Conservation (phyloP, 2,329 filamentous ascomycete species). For the Ophiocordyceps camponoti-floridani region DNA sequence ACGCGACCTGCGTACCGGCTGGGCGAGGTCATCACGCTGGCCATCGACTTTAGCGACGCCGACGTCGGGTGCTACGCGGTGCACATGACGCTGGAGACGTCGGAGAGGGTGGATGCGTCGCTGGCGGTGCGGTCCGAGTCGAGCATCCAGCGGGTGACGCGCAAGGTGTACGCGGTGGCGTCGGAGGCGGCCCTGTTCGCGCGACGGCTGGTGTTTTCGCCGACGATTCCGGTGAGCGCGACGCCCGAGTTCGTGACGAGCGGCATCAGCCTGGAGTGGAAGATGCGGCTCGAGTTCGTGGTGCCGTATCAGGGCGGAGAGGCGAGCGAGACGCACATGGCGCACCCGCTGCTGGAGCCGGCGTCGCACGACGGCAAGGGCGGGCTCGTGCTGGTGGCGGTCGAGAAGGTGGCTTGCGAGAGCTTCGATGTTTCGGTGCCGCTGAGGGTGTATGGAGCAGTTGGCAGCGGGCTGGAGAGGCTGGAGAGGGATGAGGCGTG, state of each 20-base stretch:
- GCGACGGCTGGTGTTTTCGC: slow-evolving; percentile 59
- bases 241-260: slow-evolving; percentile 88
- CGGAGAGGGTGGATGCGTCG: slow-evolving; percentile 62
- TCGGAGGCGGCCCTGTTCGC: slow-evolving; percentile 75
- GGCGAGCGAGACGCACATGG: slow-evolving; percentile 6
- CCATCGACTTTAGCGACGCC: slow-evolving; percentile 64
- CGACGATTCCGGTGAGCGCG: slow-evolving; percentile 64
- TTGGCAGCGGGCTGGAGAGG: slow-evolving; percentile 36
- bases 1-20: slow-evolving; percentile 77
- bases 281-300: slow-evolving; percentile 80
- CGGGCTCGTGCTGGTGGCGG: slow-evolving; percentile 52
- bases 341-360: slow-evolving; percentile 51
- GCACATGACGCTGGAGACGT: slow-evolving; percentile 68
- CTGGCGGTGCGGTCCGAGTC: slow-evolving; percentile 72
- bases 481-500: slow-evolving; percentile 35
- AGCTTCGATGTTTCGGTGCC: slow-evolving; percentile 84
- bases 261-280: slow-evolving; percentile 77
- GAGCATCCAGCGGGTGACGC: slow-evolving; percentile 73
- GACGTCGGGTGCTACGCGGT: slow-evolving; percentile 75
- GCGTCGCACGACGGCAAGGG: slow-evolving; percentile 65
- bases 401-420: slow-evolving; percentile 65
- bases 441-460: slow-evolving; percentile 58
- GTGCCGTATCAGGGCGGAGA: slow-evolving; percentile 39
- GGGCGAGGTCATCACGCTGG: slow-evolving; percentile 71
- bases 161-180: slow-evolving; percentile 58